phyloP scores from a whole-genome alignment of 768 basidiomycete species.

The Lactifluus piperatus region DNA sequence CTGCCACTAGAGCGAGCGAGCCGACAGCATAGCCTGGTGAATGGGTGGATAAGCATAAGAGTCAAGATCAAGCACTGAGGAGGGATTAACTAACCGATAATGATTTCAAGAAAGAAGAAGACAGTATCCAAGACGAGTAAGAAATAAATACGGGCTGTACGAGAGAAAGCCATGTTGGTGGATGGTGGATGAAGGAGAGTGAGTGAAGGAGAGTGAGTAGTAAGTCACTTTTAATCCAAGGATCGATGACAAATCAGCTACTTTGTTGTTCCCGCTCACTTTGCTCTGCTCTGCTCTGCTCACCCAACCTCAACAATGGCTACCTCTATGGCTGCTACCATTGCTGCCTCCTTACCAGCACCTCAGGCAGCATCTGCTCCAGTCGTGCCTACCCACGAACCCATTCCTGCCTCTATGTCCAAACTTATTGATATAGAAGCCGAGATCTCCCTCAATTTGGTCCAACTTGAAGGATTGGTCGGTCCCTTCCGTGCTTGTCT shows the following conservation, averaged over 20 bases:
- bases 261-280: not conserved
- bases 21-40: constrained; percentile 85
- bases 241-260: not conserved
- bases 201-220: not conserved
- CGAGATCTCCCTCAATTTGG: constrained; percentile 66
- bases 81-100: constrained; percentile 45
- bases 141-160: constrained; percentile 64
- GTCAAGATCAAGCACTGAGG: not conserved
- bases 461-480: constrained; percentile 86
- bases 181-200: constrained; percentile 1
- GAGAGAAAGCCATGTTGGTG: constrained; percentile 42
- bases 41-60: not conserved
- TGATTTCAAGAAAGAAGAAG: constrained; percentile 84
- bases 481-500: constrained; percentile 23
- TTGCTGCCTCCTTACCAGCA: constrained; percentile 75
- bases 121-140: constrained; percentile 76
- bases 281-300: not conserved
- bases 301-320: constrained; percentile 36
- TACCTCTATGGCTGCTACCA: constrained; percentile 86
- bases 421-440: constrained; percentile 92
- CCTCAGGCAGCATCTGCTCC: constrained; percentile 53
- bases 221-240: not conserved
- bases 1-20: constrained; percentile 90
- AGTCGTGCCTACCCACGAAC: constrained; percentile 65
- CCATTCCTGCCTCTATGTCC: constrained; percentile 87